Evolutionary conservation across 768 basidiomycete genomes (phyloP).

Genomic region (Trametes maxima): DNA sequence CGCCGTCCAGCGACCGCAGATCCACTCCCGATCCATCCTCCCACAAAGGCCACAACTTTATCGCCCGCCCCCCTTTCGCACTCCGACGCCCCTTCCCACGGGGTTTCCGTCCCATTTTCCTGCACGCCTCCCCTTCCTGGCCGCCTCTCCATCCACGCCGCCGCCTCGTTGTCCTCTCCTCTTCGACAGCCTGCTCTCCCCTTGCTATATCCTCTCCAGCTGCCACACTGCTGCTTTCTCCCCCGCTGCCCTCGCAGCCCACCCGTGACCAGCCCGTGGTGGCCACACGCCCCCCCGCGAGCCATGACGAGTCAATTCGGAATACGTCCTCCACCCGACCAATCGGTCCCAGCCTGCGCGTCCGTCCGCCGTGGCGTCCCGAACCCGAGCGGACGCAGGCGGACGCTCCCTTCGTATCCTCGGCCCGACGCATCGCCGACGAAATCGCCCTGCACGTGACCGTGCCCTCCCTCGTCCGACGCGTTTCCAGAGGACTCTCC

Average conservation of each 20-base stretch:
- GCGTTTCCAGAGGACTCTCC: slow-evolving; percentile 3
- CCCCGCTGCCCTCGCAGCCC: not conserved
- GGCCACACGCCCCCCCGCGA: slow-evolving; percentile 1
- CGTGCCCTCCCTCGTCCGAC: slow-evolving; percentile 1
- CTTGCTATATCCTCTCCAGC: not conserved
- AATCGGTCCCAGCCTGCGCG: slow-evolving; percentile 3
- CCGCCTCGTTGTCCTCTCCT: slow-evolving; percentile 16
- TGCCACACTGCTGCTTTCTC: not conserved
- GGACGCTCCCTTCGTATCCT: slow-evolving; percentile 1
- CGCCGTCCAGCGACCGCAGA: slow-evolving; percentile 6
- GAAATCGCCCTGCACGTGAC: slow-evolving; percentile 15
- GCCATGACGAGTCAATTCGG: slow-evolving; percentile 19
- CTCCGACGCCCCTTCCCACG: slow-evolving; percentile 16
- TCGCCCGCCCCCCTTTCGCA: slow-evolving; percentile 2
- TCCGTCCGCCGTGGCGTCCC: slow-evolving; percentile 5
- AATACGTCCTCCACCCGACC: slow-evolving; percentile 7
- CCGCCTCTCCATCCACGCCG: slow-evolving; percentile 19
- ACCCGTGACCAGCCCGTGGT: not conserved
- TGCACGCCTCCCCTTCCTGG: slow-evolving; percentile 3
- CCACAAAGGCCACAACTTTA: not conserved
- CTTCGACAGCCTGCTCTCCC: slow-evolving; percentile 8
- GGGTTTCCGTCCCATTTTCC: not conserved
- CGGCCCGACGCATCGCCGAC: slow-evolving; percentile 16
- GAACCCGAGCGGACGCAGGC: not conserved
- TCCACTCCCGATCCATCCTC: not conserved